phyloP scores from a whole-genome alignment of 164 flowering plant species.

The Brasenia schreberi region DNA sequence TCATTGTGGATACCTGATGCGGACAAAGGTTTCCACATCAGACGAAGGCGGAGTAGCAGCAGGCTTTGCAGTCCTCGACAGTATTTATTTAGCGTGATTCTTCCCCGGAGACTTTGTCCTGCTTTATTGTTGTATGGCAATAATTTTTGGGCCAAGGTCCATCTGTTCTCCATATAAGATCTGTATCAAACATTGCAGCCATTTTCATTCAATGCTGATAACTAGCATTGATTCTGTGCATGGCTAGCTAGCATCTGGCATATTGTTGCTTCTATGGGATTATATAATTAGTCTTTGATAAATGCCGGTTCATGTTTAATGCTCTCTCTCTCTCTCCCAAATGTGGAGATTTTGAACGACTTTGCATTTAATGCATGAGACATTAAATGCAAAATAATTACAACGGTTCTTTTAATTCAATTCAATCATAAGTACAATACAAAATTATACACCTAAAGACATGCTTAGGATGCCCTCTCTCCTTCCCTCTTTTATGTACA shows the following conservation, averaged over 20 bases:
- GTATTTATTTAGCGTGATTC: constrained; percentile 36
- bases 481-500: no score
- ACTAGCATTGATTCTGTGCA: background rate
- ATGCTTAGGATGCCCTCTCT: no score
- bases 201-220: background rate
- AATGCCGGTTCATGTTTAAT: no score
- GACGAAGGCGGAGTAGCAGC: constrained; percentile 96
- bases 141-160: background rate
- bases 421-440: no score
- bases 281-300: no score
- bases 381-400: no score
- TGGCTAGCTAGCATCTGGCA: background rate
- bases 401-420: no score
- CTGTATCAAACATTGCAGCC: background rate
- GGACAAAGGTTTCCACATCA: constrained; percentile 84
- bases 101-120: background rate
- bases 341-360: no score
- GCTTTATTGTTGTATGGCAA: background rate
- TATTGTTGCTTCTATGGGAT: no score
- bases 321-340: no score
- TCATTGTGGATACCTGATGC: constrained; percentile 69
- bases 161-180: background rate
- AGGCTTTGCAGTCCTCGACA: constrained; percentile 90
- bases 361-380: no score
- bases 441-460: no score